Evolutionary conservation across 352 stramenopile species (phyloP).

Genomic region (Phytophthora idaei): DNA sequence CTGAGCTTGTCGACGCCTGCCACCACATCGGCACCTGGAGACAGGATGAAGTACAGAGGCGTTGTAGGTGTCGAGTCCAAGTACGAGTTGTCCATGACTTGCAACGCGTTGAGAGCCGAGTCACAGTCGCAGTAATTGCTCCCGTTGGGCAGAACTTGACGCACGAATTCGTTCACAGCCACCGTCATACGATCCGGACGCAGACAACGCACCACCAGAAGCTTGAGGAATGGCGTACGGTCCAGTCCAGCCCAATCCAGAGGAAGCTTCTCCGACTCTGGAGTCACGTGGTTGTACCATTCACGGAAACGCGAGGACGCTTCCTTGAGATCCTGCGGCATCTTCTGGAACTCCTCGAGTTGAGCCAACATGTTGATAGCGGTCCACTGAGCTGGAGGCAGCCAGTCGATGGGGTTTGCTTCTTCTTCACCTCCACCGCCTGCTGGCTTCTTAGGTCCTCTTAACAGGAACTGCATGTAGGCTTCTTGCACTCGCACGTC

Average conservation of each 20-base stretch:
- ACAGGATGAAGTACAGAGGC: slow-evolving; percentile 97
- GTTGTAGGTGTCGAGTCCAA: slow-evolving; percentile 94
- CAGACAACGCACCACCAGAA: slow-evolving; percentile 95
- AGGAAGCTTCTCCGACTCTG: slow-evolving; percentile 96
- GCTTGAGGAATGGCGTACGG: slow-evolving; percentile 95
- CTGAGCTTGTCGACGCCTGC: slow-evolving; percentile 95
- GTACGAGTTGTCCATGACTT: slow-evolving; percentile 97
- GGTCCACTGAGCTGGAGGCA: slow-evolving; percentile 93
- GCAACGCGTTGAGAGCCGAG: slow-evolving; percentile 94
- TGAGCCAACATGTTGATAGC: slow-evolving; percentile 90
- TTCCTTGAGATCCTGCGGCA: slow-evolving; percentile 96
- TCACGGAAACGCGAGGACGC: slow-evolving; percentile 95
- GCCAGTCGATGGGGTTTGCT: slow-evolving; percentile 89
- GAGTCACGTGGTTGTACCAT: slow-evolving; percentile 97
- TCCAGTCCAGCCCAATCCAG: slow-evolving; percentile 97
- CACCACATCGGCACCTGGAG: slow-evolving; percentile 95
- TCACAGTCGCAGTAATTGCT: slow-evolving; percentile 96
- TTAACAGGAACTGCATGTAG: slow-evolving; percentile 97
- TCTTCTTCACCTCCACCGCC: slow-evolving; percentile 53
- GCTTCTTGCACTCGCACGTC: slow-evolving; percentile 94
- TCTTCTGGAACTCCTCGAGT: slow-evolving; percentile 97
- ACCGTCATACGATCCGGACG: slow-evolving; percentile 95
- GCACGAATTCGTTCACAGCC: slow-evolving; percentile 95
- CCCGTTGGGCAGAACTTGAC: slow-evolving; percentile 92
- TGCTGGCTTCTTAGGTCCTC: slow-evolving; percentile 81